Evolutionary conservation across 768 basidiomycete genomes (phyloP).

Genomic region (Leccinellum luteum): DNA sequence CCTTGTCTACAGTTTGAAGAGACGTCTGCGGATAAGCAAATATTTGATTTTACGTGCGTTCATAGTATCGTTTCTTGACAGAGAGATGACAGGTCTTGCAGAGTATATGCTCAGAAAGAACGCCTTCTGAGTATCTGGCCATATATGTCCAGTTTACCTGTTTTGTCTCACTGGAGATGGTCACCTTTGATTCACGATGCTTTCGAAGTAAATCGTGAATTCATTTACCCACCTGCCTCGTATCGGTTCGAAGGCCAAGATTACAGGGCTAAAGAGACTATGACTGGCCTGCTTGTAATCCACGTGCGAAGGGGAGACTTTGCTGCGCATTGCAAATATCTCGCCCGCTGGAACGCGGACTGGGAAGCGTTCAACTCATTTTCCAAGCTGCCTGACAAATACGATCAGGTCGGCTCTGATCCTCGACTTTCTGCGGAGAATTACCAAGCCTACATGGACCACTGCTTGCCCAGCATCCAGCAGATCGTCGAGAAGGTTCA

Average conservation of each 20-base stretch:
- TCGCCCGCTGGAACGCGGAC: constrained; percentile 32
- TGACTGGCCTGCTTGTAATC: constrained; percentile 41
- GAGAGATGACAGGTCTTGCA: constrained; percentile 9
- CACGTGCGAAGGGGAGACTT: constrained; percentile 54
- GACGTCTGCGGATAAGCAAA: constrained; percentile 13
- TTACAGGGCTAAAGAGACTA: constrained; percentile 5
- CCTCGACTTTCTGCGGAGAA: constrained; percentile 23
- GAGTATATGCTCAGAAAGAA: constrained; percentile 29
- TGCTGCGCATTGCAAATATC: constrained; percentile 38
- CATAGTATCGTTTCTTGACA: not conserved
- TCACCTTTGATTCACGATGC: constrained; percentile 32
- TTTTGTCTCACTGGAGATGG: constrained; percentile 35
- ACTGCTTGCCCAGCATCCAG: constrained; percentile 41
- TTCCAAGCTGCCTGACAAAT: constrained; percentile 38
- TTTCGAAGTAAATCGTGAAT: constrained; percentile 17
- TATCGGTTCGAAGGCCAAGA: constrained; percentile 2
- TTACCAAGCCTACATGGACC: constrained; percentile 30
- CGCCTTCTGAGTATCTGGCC: constrained; percentile 35
- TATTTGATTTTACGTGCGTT: constrained; percentile 18
- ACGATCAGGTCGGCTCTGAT: constrained; percentile 27
- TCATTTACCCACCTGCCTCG: constrained; percentile 19
- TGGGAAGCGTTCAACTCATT: constrained; percentile 47
- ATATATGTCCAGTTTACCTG: constrained; percentile 30
- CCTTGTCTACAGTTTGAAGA: constrained; percentile 38
- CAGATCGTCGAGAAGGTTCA: constrained; percentile 40